Conservation (phyloP, 2,329 filamentous ascomycete genomes). For the Geosmithia putterillii region DNA sequence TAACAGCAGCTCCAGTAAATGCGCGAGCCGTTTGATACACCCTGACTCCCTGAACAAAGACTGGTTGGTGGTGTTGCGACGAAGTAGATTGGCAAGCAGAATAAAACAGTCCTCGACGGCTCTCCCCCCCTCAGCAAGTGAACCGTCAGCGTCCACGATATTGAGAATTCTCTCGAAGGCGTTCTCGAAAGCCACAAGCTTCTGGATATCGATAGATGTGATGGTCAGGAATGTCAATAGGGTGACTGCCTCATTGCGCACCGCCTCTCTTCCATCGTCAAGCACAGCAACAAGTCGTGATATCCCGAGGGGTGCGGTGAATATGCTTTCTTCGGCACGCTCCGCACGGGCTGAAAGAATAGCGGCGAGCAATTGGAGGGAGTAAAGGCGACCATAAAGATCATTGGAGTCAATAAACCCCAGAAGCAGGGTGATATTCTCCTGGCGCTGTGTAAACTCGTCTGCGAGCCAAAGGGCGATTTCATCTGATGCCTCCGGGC, state of each 20-base stretch:
- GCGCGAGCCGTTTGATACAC: conserved; percentile 59
- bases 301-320: conserved; percentile 78
- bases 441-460: conserved; percentile 94
- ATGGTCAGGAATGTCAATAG: conserved; percentile 82
- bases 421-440: conserved; percentile 85
- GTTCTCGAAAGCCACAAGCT: conserved; percentile 90
- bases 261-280: conserved; percentile 74
- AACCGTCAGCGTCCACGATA: conserved; percentile 73
- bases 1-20: conserved; percentile 51
- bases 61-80: conserved; percentile 83
- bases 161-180: conserved; percentile 79
- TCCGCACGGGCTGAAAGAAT: conserved; percentile 79
- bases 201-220: conserved; percentile 78
- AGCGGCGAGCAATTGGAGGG: conserved; percentile 76
- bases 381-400: conserved; percentile 86
- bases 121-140: conserved; percentile 69
- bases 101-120: conserved; percentile 89
- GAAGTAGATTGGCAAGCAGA: conserved; percentile 76
- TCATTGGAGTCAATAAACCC: conserved; percentile 79
- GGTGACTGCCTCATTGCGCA: conserved; percentile 79
- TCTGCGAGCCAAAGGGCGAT: conserved; percentile 93
- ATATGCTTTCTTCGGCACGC: conserved; percentile 86
- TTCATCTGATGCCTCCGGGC: conserved; percentile 89
- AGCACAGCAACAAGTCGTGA: conserved; percentile 73
- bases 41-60: conserved; percentile 87